These are phyloP conservation scores for Populus simonii DNA, from an alignment of 345 rosid genomes.

Conservation along the genomic window DNA sequence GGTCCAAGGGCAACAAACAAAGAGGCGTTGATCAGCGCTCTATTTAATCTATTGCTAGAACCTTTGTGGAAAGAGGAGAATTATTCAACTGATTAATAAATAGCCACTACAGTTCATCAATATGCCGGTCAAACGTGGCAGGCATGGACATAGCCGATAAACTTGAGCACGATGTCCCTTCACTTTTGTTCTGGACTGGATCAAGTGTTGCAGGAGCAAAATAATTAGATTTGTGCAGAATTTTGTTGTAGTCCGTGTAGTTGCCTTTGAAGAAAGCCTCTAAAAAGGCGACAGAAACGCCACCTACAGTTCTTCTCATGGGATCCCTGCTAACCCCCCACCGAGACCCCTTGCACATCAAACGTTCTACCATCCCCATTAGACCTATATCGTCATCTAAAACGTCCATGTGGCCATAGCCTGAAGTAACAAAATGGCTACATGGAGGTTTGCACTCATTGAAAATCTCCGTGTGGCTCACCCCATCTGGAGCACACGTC, in stretches of 20 bases:
- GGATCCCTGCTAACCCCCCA: constrained; percentile 10
- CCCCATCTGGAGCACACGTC: constrained; percentile 33
- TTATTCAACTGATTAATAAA: no score
- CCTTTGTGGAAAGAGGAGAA: no score
- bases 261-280: constrained; percentile 20
- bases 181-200: constrained; percentile 1
- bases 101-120: no score
- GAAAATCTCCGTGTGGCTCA: constrained; percentile 36
- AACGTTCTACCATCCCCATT: fast-evolving
- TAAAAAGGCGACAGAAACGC: constrained; percentile 40
- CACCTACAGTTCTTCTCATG: constrained; percentile 37
- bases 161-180: no score
- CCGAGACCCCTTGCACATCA: constrained; percentile 15
- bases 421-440: constrained; percentile 29
- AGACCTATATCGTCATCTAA: constrained; percentile 20
- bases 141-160: no score
- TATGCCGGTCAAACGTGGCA: no score
- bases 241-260: constrained; percentile 12
- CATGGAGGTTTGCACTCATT: constrained; percentile 30
- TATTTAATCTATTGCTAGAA: no score
- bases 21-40: no score
- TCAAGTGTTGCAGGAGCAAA: constrained; percentile 26
- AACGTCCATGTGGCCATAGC: constrained; percentile 47
- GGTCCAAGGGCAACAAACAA: no score
- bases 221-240: constrained; percentile 14